Percentiles rank a stretch among this genome's conserved stretches.
Evolutionary conservation across 2,329 filamentous ascomycete genomes (phyloP).

Genomic region (Zymoseptoria crescenta): DNA sequence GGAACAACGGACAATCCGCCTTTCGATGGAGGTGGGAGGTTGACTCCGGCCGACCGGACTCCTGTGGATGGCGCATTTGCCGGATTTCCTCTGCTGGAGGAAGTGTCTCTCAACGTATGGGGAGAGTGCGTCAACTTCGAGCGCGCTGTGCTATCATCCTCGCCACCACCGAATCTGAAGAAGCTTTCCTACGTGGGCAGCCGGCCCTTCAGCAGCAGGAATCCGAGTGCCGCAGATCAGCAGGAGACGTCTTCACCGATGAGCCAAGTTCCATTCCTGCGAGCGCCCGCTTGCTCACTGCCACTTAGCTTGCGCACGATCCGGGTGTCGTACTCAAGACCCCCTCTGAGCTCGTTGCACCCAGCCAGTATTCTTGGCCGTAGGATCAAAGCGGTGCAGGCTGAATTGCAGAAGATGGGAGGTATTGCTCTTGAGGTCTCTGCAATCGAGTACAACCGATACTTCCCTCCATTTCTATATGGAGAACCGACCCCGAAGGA

Average conservation of each 20-base stretch:
- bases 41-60: not conserved
- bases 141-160: slow-evolving; percentile 15
- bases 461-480: slow-evolving; percentile 18
- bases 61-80: slow-evolving; percentile 13
- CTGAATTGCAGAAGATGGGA: slow-evolving; percentile 1
- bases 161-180: slow-evolving; percentile 13
- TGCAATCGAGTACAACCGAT: slow-evolving; percentile 3
- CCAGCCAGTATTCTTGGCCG: not conserved
- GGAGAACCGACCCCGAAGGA: slow-evolving; percentile 13
- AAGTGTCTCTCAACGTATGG: slow-evolving; percentile 6
- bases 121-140: slow-evolving; percentile 17
- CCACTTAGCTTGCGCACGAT: slow-evolving; percentile 3
- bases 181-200: slow-evolving; percentile 6
- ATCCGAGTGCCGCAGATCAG: not conserved
- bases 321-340: slow-evolving; percentile 3
- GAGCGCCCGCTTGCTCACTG: slow-evolving; percentile 13
- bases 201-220: slow-evolving; percentile 5
- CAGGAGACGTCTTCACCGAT: not conserved
- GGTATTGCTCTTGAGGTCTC: slow-evolving; percentile 8
- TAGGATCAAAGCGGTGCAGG: slow-evolving; percentile 6
- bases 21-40: not conserved
- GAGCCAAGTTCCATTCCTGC: slow-evolving; percentile 11
- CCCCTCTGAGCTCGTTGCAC: not conserved
- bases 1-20: slow-evolving; percentile 4
- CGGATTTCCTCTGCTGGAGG: slow-evolving; percentile 11